Conservation (phyloP, 2,329 filamentous ascomycete species). For the Pseudogymnoascus sp. region DNA sequence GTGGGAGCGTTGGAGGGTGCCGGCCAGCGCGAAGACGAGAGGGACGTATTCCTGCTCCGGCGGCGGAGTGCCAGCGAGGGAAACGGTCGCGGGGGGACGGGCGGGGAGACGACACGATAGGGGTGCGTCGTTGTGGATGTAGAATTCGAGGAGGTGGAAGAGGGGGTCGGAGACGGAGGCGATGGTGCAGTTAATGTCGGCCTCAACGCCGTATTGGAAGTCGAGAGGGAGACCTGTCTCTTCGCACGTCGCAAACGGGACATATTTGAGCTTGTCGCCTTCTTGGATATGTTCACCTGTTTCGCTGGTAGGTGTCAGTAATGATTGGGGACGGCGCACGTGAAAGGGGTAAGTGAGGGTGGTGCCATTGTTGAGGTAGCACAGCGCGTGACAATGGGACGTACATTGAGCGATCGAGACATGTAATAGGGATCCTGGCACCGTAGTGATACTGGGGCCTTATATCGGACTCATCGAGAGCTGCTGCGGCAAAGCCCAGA, state of each 20-base stretch:
- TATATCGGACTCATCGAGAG: not conserved
- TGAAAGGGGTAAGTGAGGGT: not conserved
- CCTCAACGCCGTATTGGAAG: conserved; percentile 76
- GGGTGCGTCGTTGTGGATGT: conserved; percentile 93
- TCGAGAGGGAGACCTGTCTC: conserved; percentile 78
- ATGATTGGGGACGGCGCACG: not conserved
- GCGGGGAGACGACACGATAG: conserved; percentile 84
- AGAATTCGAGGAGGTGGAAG: conserved; percentile 91
- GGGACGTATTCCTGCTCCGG: conserved; percentile 63
- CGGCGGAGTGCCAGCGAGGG: conserved; percentile 38
- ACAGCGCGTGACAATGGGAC: conserved; percentile 27
- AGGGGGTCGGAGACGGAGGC: conserved; percentile 68
- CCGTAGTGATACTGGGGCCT: conserved; percentile 57
- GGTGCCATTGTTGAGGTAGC: not conserved
- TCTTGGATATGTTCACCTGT: conserved; percentile 87
- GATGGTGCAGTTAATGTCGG: conserved; percentile 78
- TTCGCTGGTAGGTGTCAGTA: conserved; percentile 46
- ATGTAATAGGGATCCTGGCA: conserved; percentile 61
- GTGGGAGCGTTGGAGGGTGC: conserved; percentile 80
- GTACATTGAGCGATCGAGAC: conserved; percentile 66
- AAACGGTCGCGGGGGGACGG: conserved; percentile 53
- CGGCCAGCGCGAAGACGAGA: conserved; percentile 79
- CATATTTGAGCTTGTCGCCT: conserved; percentile 78
- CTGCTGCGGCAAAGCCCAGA: not conserved
- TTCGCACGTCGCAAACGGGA: conserved; percentile 83